Evolutionary conservation across 2,329 filamentous ascomycete genomes (phyloP), one percentile per base, ranked within the genome.

Genomic region (Penicillium sp.): DNA sequence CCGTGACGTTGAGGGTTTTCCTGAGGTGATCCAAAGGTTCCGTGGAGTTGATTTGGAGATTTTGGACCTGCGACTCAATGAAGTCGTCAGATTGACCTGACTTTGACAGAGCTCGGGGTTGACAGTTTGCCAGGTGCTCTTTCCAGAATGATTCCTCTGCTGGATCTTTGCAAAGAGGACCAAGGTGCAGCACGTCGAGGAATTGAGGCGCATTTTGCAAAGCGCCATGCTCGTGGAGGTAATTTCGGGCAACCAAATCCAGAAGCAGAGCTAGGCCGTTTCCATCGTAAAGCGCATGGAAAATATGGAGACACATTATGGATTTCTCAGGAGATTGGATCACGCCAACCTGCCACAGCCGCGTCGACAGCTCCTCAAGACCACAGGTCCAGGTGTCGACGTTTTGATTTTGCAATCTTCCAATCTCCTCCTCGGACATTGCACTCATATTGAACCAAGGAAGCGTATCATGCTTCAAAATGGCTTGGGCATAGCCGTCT

Each of bases 241-340:
- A 91, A 4, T 81, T 76, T 3, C 77, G 68, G 31, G 78, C 75
- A 2, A 96, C 79, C 20, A 82, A 76, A 3, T 83, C 72, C 20
- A 96, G 81, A 41, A 96, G 81, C 25, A 91, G 73, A 1, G 84
- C 82, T 41, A 96, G 83, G 61, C 92, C 94, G 64, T 85, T 89
- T 1, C 92, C 93, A 74, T 97, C 93, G 67, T 97, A 97, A 0
- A 96, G 74, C 0, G 85, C 92, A 71, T 97, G 93, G 75, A 96
- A 96, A 0, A 96, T 87, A 48, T 89, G 84, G 2, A 96, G 68
- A 2, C 82, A 75, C 35, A 96, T 75, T 0, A 81, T 63, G 6
- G 68, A 69, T 14, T 63, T 63, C 1, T 62, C 57, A 5, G 71
- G 62, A 10, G 70, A 69, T 28, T 64, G 67, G 5, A 71, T 58